Conservation (phyloP, 2,329 filamentous ascomycete genomes). For the Trichocomaceae sp. region DNA sequence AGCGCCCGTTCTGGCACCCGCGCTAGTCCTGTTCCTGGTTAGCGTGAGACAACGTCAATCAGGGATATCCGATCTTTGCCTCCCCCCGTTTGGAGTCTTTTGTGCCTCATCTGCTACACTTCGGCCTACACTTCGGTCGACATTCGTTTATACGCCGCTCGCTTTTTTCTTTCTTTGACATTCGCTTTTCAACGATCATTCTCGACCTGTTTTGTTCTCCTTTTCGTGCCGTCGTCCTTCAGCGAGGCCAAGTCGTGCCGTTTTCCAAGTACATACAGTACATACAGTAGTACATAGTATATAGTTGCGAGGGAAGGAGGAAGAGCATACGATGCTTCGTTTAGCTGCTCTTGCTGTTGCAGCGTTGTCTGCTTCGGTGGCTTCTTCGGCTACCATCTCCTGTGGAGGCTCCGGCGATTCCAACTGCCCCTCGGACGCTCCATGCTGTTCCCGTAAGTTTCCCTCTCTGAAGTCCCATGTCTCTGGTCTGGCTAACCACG, state of each 20-base stretch:
- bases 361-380: conserved; percentile 26
- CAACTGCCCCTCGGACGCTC: conserved; percentile 64
- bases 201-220: conserved; percentile 1
- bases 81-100: too few species aligned
- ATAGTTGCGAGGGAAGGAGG: not conserved
- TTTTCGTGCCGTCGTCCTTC: not conserved
- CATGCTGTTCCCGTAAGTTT: conserved; percentile 76
- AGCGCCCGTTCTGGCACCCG: not conserved
- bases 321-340: conserved; percentile 28
- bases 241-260: not conserved
- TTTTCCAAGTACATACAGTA: too few species aligned
- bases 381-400: conserved; percentile 23
- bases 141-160: conserved; percentile 9
- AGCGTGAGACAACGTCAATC: not conserved
- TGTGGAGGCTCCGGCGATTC: conserved; percentile 39
- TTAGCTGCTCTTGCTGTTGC: conserved; percentile 29
- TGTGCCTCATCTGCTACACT: not conserved
- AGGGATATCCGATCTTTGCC: too few species aligned
- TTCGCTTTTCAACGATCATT: not conserved
- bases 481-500: not conserved
- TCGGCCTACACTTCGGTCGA: not conserved
- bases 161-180: not conserved
- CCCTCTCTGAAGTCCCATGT: too few species aligned
- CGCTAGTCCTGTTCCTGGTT: conserved; percentile 4
- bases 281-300: not conserved